A percentile compares a stretch with the other conserved stretches of the same genome.
phyloP scores from a whole-genome alignment of 1,284 basidiomycete genomes.

The Apiotrichum mycotoxinovorans region DNA sequence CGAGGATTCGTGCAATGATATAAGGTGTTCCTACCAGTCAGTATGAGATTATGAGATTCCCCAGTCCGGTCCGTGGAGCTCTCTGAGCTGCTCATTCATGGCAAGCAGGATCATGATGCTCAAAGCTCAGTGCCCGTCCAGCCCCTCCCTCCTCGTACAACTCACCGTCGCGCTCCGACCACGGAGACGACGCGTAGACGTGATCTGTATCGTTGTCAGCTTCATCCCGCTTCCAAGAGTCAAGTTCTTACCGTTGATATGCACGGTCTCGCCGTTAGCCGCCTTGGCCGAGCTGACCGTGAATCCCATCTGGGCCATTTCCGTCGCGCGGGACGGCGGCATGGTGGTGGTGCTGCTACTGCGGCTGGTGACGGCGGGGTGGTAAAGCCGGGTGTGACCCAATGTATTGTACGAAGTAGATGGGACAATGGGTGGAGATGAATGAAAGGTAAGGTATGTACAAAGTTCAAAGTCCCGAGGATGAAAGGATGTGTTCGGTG shows the following conservation, averaged over 20 bases:
- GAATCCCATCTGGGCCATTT: constrained; percentile 36
- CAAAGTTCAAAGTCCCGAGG: too few relatives aligned
- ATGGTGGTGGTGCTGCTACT: constrained; percentile 8
- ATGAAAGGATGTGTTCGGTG: too few relatives aligned
- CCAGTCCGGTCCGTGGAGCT: too few relatives aligned
- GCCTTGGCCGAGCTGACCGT: constrained; percentile 37
- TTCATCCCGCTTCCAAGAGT: not conserved
- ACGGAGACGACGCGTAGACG: constrained; percentile 88
- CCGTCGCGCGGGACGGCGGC: constrained; percentile 16
- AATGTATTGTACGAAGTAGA: not conserved
- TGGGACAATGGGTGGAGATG: not conserved
- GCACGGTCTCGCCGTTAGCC: constrained; percentile 46
- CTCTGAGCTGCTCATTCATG: too few relatives aligned
- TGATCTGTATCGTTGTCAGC: constrained; percentile 61
- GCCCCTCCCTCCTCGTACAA: too few relatives aligned
- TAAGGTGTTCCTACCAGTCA: constrained; percentile 62
- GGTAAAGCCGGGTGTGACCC: not conserved
- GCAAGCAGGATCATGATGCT: too few relatives aligned
- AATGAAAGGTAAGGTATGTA: too few relatives aligned
- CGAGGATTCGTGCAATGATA: constrained; percentile 91
- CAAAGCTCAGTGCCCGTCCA: not conserved
- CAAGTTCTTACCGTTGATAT: constrained; percentile 39
- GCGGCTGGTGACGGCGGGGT: not conserved
- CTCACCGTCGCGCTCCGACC: constrained; percentile 77
- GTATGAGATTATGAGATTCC: not conserved